Evolutionary conservation across 2,329 filamentous ascomycete genomes (phyloP).

Genomic region (Penicillium sp.): DNA sequence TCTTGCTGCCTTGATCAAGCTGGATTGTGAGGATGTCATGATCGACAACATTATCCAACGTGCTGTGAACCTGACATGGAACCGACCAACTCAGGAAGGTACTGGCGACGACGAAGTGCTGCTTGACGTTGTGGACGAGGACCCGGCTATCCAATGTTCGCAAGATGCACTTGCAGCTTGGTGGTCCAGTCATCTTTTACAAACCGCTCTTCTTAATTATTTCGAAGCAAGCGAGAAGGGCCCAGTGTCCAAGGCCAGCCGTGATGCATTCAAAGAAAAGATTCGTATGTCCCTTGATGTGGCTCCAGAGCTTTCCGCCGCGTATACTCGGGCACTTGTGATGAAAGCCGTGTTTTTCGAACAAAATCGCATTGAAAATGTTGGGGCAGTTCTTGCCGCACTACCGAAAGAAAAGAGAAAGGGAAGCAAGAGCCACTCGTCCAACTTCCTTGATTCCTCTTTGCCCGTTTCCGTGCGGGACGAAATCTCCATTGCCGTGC

Average conservation of each 20-base stretch:
- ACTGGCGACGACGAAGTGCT: conserved; percentile 63
- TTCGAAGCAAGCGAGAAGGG: conserved; percentile 56
- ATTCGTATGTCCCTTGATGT: conserved; percentile 68
- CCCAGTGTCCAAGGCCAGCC: conserved; percentile 40
- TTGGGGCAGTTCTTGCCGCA: conserved; percentile 54
- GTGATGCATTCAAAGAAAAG: conserved; percentile 48
- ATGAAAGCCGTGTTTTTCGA: conserved; percentile 60
- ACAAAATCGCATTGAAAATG: conserved; percentile 50
- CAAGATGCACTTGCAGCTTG: conserved; percentile 88
- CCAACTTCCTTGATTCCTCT: conserved; percentile 54
- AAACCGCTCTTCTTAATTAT: conserved; percentile 64
- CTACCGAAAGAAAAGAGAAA: conserved; percentile 45
- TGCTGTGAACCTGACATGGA: conserved; percentile 87
- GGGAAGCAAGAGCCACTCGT: conserved; percentile 31
- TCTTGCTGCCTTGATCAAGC: conserved; percentile 70
- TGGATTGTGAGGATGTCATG: conserved; percentile 79
- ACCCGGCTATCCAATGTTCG: conserved; percentile 78
- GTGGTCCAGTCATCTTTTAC: conserved; percentile 75
- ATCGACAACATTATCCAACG: conserved; percentile 75
- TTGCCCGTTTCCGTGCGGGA: conserved; percentile 49
- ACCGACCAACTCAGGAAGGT: conserved; percentile 69
- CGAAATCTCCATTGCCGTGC: conserved; percentile 58
- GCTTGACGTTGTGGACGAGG: conserved; percentile 80
- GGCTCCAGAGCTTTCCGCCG: conserved; percentile 75
- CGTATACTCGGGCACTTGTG: conserved; percentile 58